These are phyloP conservation scores for Thermochaetoides thermophila DNA, from an alignment of 495 filamentous ascomycete genomes.

Conservation along the genomic window DNA sequence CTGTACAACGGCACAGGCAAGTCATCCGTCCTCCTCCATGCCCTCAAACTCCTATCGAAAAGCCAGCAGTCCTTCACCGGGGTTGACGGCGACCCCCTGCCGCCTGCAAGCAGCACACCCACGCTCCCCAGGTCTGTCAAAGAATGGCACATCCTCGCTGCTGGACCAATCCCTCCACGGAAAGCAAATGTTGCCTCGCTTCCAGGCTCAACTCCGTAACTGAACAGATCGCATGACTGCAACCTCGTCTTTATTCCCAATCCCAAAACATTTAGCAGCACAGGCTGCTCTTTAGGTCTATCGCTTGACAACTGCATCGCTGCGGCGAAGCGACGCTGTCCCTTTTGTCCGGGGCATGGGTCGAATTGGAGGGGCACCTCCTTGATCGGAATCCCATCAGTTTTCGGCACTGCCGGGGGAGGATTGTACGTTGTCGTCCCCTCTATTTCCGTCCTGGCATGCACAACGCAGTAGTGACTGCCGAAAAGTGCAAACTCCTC, in stretches of 20 bases:
- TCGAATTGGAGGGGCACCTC: conserved; percentile 10
- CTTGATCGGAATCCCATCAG: not conserved
- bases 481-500: conserved; percentile 84
- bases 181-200: conserved; percentile 10
- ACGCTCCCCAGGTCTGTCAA: conserved; percentile 41
- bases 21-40: conserved; percentile 47
- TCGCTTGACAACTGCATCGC: conserved; percentile 10
- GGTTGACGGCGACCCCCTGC: conserved; percentile 56
- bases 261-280: conserved; percentile 38
- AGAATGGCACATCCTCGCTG: conserved; percentile 62
- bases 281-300: conserved; percentile 5
- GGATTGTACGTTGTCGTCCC: not conserved
- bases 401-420: not conserved
- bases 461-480: conserved; percentile 71
- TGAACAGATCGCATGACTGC: conserved; percentile 45
- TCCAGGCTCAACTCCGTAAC: conserved; percentile 7
- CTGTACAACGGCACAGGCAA: conserved; percentile 55
- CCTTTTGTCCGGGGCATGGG: conserved; percentile 18
- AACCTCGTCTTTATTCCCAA: conserved; percentile 45
- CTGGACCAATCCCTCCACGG: conserved; percentile 22
- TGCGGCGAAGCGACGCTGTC: conserved; percentile 29
- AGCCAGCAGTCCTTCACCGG: conserved; percentile 62
- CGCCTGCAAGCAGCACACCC: conserved; percentile 54
- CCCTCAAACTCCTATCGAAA: conserved; percentile 28
- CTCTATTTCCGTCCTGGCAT: conserved; percentile 35